A percentile compares a stretch with the other conserved stretches of the same genome.
Conservation (phyloP, 257 asterid species). For the Solanum corneliomulleri region DNA sequence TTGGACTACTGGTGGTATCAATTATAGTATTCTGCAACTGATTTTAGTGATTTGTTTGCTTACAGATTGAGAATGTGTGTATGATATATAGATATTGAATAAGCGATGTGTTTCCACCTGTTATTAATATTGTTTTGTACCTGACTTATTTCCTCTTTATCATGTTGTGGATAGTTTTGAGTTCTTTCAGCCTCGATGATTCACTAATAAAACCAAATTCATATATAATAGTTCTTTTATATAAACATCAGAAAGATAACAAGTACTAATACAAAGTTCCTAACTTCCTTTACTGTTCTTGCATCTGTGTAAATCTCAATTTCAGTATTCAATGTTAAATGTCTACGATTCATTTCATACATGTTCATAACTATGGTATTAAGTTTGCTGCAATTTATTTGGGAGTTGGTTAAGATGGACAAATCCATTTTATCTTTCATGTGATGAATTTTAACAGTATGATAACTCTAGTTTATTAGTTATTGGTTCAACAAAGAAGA, state of each 20-base stretch:
- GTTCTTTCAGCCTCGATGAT: background rate
- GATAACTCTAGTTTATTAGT: background rate
- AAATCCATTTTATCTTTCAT: background rate
- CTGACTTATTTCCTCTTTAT: background rate
- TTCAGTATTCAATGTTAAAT: background rate
- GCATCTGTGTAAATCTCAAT: background rate
- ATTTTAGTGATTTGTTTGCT: background rate
- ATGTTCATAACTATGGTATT: background rate
- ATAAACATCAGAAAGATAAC: background rate
- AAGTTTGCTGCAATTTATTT: background rate
- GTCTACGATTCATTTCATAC: background rate
- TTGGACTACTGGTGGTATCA: background rate
- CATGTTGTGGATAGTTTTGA: background rate
- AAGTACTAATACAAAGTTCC: background rate
- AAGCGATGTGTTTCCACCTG: background rate
- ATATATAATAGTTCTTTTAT: no score
- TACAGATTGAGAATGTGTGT: background rate
- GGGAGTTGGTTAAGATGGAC: background rate
- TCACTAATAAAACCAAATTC: background rate
- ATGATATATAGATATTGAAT: background rate
- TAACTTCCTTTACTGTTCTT: background rate
- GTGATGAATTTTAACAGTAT: background rate
- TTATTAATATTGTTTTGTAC: background rate
- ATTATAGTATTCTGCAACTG: background rate
- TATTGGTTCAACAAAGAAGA: background rate